These are phyloP conservation scores for Dalbergia cochinchinensis DNA, from an alignment of 306 rosid genomes.

Conservation along the genomic window DNA sequence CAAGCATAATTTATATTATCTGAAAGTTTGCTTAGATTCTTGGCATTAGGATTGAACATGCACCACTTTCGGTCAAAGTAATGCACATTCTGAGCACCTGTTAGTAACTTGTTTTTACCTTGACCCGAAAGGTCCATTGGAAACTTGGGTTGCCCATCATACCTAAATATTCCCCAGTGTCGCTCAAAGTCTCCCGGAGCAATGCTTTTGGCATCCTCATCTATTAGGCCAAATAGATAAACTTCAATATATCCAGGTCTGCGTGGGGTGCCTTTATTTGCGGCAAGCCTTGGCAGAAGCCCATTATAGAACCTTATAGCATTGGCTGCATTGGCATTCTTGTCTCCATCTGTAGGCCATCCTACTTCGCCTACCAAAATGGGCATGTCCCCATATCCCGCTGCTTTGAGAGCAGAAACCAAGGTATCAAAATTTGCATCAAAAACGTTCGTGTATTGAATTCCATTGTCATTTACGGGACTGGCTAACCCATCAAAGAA, in stretches of 20 bases:
- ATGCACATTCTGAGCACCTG: slow-evolving; percentile 71
- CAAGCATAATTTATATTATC: slow-evolving; percentile 87
- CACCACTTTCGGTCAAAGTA: slow-evolving; percentile 81
- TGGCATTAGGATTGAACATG: slow-evolving; percentile 82
- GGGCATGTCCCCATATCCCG: slow-evolving; percentile 69
- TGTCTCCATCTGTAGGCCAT: slow-evolving; percentile 99
- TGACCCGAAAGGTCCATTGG: slow-evolving; percentile 81
- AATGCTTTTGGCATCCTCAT: slow-evolving; percentile 88
- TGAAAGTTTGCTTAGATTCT: slow-evolving; percentile 76
- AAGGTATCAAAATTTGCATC: slow-evolving; percentile 95
- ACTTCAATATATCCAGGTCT: slow-evolving; percentile 85
- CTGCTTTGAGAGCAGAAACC: slow-evolving; percentile 80
- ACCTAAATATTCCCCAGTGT: slow-evolving; percentile 92
- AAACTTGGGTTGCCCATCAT: slow-evolving; percentile 93
- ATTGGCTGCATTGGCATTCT: slow-evolving; percentile 76
- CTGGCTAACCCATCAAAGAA: slow-evolving; percentile 82
- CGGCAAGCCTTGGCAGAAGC: slow-evolving; percentile 77
- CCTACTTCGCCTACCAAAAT: slow-evolving; percentile 97
- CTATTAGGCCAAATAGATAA: slow-evolving; percentile 85
- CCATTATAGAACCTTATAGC: slow-evolving; percentile 89
- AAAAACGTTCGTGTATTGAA: slow-evolving; percentile 80
- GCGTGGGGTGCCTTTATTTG: slow-evolving; percentile 79
- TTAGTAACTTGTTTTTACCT: slow-evolving; percentile 68
- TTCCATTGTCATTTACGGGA: slow-evolving; percentile 76
- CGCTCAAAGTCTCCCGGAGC: slow-evolving; percentile 93